Conservation (phyloP, 805 yeast species). For the Barnettozyma sp. region DNA sequence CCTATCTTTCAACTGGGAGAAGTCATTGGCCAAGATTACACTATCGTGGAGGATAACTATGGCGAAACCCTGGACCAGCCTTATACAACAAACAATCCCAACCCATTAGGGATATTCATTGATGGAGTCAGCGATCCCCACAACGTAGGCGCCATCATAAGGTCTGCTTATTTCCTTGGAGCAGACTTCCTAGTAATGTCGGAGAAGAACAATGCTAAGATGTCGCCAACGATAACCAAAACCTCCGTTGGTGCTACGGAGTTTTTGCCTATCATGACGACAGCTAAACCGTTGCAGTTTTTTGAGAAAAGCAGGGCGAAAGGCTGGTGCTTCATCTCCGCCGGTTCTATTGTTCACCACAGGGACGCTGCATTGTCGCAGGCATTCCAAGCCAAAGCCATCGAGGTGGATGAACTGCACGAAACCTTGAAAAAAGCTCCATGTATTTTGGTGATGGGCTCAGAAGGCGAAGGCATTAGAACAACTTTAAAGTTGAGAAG, state of each 20-base stretch:
- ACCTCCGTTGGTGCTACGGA: slow-evolving; percentile 85
- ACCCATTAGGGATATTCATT: slow-evolving; percentile 66
- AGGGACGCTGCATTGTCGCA: slow-evolving; percentile 24
- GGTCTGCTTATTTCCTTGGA: slow-evolving; percentile 78
- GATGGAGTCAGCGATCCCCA: slow-evolving; percentile 85
- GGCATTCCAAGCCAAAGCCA: slow-evolving; percentile 27
- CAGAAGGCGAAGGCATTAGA: slow-evolving; percentile 80
- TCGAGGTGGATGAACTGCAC: slow-evolving; percentile 38
- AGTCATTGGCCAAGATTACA: slow-evolving; percentile 14
- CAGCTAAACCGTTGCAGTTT: slow-evolving; percentile 53
- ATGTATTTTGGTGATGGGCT: slow-evolving; percentile 67
- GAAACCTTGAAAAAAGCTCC: slow-evolving; percentile 46
- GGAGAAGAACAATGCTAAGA: slow-evolving; percentile 60
- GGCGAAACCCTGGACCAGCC: slow-evolving; percentile 21
- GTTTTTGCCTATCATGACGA: slow-evolving; percentile 52
- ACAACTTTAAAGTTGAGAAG: slow-evolving; percentile 54
- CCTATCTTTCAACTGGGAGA: slow-evolving; percentile 23
- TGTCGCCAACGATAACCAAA: slow-evolving; percentile 74
- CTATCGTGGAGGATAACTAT: slow-evolving; percentile 23
- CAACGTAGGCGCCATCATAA: slow-evolving; percentile 74
- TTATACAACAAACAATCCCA: slow-evolving; percentile 21
- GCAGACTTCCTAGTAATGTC: slow-evolving; percentile 73
- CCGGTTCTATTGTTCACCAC: slow-evolving; percentile 39
- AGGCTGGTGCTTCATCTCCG: slow-evolving; percentile 70
- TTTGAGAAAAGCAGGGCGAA: slow-evolving; percentile 43